A percentile compares a stretch with the other conserved stretches of the same genome.
Evolutionary conservation across 2,329 filamentous ascomycete genomes (phyloP).

Genomic region (Xylaria polymorpha): DNA sequence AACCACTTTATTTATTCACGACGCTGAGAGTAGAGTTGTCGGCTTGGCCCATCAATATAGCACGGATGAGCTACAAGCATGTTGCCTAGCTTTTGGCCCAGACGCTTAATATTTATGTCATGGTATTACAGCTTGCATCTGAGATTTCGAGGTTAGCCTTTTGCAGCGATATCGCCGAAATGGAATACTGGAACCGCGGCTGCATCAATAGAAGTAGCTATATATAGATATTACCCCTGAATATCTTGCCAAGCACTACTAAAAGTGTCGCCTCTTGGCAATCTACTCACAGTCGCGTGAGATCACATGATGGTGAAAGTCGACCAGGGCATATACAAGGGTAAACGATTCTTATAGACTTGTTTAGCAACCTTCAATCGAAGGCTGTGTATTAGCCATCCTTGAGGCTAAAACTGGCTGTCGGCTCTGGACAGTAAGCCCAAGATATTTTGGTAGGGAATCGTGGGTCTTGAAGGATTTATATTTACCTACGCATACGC

Average conservation of each 20-base stretch:
- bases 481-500: neutral
- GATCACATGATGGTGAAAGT: neutral
- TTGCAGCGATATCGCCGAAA: neutral
- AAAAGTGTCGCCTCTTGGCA: neutral
- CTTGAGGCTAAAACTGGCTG: neutral
- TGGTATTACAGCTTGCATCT: neutral
- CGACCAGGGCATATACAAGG: neutral
- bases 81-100: neutral
- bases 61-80: neutral
- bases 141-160: neutral
- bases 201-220: neutral
- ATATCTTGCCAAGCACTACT: neutral
- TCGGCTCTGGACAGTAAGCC: neutral
- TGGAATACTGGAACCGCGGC: neutral
- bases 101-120: neutral
- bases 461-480: neutral
- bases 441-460: neutral
- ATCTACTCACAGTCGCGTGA: neutral
- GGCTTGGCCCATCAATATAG: neutral
- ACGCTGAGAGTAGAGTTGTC: neutral
- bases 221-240: constrained; percentile 4
- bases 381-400: neutral
- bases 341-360: neutral
- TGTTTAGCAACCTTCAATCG: neutral
- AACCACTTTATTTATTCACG: neutral